Conservation (phyloP, 331 rosid species). For the Dryas integrifolia region DNA sequence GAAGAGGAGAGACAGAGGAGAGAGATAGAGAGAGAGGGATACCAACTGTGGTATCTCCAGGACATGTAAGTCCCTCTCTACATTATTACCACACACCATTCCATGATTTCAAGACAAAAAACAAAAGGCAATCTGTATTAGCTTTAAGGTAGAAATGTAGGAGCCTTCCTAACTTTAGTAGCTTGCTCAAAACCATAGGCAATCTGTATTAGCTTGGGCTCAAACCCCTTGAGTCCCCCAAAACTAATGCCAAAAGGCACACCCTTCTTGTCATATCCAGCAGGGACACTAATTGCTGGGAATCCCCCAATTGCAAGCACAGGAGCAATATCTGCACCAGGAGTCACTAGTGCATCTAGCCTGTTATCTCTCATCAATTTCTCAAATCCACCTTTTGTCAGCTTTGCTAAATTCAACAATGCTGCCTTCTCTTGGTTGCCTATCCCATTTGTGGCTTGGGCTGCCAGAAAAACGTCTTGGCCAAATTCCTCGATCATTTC, state of each 20-base stretch:
- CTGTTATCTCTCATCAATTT: conserved; percentile 40
- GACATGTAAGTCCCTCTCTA: too few species aligned
- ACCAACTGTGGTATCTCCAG: too few species aligned
- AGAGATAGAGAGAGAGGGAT: too few species aligned
- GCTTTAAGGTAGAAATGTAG: conserved; percentile 6
- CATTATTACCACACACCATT: too few species aligned
- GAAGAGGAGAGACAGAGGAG: too few species aligned
- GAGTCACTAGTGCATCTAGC: conserved; percentile 60
- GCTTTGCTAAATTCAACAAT: conserved; percentile 28
- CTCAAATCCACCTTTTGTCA: conserved; percentile 48
- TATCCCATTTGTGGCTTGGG: conserved; percentile 48
- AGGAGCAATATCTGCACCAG: conserved; percentile 5
- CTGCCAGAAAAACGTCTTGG: conserved; percentile 43
- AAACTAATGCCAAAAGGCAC: conserved; percentile 56
- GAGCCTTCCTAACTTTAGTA: conserved; percentile 2
- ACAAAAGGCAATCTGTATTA: conserved; percentile 5
- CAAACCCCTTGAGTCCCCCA: conserved; percentile 60
- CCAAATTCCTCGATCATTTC: conserved; percentile 47
- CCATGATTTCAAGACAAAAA: not conserved
- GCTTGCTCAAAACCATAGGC: conserved; percentile 56
- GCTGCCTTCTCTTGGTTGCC: conserved; percentile 35
- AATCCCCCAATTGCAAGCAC: conserved; percentile 59
- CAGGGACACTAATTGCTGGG: conserved; percentile 67
- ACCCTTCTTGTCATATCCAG: conserved; percentile 44
- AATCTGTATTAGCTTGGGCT: conserved; percentile 53